phyloP scores from a whole-genome alignment of 768 basidiomycete genomes.

The Boletus pseudo-olivaceus region DNA sequence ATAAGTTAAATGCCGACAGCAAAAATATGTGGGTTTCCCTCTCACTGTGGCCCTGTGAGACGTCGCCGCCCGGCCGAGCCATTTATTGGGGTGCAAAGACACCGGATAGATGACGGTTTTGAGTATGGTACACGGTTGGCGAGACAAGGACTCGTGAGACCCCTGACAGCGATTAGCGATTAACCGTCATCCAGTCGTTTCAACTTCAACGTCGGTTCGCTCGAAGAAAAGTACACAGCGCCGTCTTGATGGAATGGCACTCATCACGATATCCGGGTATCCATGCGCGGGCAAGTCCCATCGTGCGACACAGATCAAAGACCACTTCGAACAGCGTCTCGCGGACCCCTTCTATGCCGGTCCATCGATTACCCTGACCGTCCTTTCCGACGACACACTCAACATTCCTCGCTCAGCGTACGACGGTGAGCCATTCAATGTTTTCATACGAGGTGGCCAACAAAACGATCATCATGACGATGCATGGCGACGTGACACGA shows the following conservation, averaged over 20 bases:
- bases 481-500: background rate
- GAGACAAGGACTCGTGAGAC: background rate
- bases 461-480: background rate
- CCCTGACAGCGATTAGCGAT: too few species aligned
- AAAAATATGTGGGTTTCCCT: background rate
- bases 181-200: too few species aligned
- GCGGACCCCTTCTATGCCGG: slow-evolving; percentile 50
- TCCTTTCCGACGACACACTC: slow-evolving; percentile 75
- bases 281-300: slow-evolving; percentile 84
- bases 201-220: background rate
- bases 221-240: background rate
- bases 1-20: background rate
- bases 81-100: too few species aligned
- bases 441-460: background rate
- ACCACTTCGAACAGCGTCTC: slow-evolving; percentile 52
- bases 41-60: background rate
- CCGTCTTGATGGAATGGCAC: slow-evolving; percentile 60
- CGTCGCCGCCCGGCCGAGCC: too few species aligned
- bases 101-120: too few species aligned
- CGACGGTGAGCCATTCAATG: slow-evolving; percentile 49
- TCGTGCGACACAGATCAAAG: slow-evolving; percentile 63
- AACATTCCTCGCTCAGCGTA: slow-evolving; percentile 65
- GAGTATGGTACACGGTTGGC: too few species aligned
- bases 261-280: slow-evolving; percentile 85
- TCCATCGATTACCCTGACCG: slow-evolving; percentile 38